A percentile compares a stretch with the other conserved stretches of the same genome.
Evolutionary conservation across 352 stramenopile species (phyloP).

Genomic region (Plasmopara halstedii): DNA sequence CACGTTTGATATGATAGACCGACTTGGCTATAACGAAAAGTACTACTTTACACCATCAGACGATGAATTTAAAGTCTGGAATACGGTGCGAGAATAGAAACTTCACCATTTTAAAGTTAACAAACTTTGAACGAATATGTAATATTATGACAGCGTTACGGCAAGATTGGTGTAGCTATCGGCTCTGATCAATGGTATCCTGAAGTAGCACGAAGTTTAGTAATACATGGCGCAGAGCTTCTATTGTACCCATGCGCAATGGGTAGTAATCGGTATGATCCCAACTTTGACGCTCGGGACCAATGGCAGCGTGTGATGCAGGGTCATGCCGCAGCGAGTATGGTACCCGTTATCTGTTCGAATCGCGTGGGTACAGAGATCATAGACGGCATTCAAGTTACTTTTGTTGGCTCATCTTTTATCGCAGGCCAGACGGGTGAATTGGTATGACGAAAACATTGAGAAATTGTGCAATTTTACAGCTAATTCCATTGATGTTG

Average conservation of each 20-base stretch:
- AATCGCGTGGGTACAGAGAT: constrained; percentile 86
- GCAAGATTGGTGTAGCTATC: constrained; percentile 83
- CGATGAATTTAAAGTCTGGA: constrained; percentile 84
- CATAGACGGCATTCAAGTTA: constrained; percentile 72
- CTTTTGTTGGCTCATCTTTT: constrained; percentile 90
- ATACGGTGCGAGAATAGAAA: constrained; percentile 49
- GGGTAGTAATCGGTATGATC: constrained; percentile 84
- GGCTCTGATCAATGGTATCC: constrained; percentile 92
- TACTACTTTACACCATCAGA: constrained; percentile 91
- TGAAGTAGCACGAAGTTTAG: constrained; percentile 81
- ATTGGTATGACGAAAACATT: constrained; percentile 39
- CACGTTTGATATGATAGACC: constrained; percentile 31
- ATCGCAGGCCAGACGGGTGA: constrained; percentile 88
- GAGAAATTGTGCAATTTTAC: background rate
- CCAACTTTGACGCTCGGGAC: constrained; percentile 76
- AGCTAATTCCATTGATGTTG: constrained; percentile 8
- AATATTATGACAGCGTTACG: constrained; percentile 54
- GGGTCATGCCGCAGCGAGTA: constrained; percentile 83
- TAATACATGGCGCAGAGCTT: constrained; percentile 85
- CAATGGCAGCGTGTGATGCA: constrained; percentile 92
- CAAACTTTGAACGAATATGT: background rate
- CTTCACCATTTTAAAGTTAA: background rate
- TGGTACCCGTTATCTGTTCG: constrained; percentile 86
- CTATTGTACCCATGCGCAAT: constrained; percentile 76
- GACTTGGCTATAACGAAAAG: constrained; percentile 87